Conservation (phyloP, 2,329 filamentous ascomycete species). For the Scedosporium aurantiacum region DNA sequence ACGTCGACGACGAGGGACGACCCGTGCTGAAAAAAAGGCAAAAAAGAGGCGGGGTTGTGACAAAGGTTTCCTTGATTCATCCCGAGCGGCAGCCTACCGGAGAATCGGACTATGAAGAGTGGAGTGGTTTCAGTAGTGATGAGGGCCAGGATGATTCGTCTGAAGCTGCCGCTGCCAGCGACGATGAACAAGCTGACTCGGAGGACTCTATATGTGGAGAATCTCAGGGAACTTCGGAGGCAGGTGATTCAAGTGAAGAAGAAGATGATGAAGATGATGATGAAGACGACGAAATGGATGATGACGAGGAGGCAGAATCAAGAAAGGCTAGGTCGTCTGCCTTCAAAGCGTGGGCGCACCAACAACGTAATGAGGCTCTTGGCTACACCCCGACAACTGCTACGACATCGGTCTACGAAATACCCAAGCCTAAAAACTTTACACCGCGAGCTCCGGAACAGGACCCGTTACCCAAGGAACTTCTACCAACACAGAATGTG, state of each 20-base stretch:
- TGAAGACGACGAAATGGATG: conserved; percentile 21
- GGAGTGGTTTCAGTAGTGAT: conserved; percentile 50
- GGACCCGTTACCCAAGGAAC: conserved; percentile 58
- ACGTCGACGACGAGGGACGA: conserved; percentile 65
- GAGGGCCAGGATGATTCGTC: conserved; percentile 21
- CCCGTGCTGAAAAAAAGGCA: conserved; percentile 78
- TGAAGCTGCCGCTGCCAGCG: conserved; percentile 15
- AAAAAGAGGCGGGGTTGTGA: conserved; percentile 52
- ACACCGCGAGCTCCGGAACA: conserved; percentile 55
- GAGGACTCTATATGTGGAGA: conserved; percentile 13
- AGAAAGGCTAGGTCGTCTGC: conserved; percentile 39
- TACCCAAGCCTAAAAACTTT: conserved; percentile 51
- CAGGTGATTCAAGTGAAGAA: conserved; percentile 16
- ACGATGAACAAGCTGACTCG: neutral
- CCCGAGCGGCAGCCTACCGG: conserved; percentile 28
- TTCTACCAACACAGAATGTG: conserved; percentile 48
- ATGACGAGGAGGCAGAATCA: conserved; percentile 17
- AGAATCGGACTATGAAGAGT: conserved; percentile 37
- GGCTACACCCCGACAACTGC: conserved; percentile 44
- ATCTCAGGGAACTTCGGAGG: conserved; percentile 9
- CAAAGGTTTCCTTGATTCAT: conserved; percentile 35
- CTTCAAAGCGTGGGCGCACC: conserved; percentile 89
- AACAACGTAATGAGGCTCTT: conserved; percentile 73
- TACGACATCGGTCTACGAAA: conserved; percentile 31
- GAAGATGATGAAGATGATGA: conserved; percentile 21